Conservation (phyloP, 805 yeast species). For the Lachancea cidri region DNA sequence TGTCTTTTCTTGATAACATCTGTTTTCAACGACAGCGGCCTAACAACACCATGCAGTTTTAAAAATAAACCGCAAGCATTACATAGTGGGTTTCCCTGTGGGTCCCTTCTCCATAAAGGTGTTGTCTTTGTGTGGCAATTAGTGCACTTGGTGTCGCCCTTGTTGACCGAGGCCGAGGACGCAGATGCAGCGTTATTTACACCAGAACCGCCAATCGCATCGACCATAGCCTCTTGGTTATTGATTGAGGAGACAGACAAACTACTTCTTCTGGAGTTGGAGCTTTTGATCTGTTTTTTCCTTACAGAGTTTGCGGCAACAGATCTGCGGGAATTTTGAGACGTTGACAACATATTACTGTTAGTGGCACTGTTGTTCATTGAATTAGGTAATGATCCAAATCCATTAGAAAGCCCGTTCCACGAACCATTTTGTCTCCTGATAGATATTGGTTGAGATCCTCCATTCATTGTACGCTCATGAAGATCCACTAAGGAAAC, state of each 20-base stretch:
- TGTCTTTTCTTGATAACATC: conserved; percentile 90
- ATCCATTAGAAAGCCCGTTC: conserved; percentile 2
- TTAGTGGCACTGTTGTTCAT: conserved; percentile 3
- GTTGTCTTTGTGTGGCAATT: conserved; percentile 88
- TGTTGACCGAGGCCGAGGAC: conserved; percentile 4
- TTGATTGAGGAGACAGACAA: conserved; percentile 4
- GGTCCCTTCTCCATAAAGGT: conserved; percentile 90
- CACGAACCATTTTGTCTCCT: conserved; percentile 8
- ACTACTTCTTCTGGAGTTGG: conserved; percentile 10
- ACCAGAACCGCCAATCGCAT: conserved; percentile 1
- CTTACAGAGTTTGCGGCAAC: conserved; percentile 8
- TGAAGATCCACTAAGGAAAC: conserved; percentile 10
- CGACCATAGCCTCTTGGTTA: conserved; percentile 1
- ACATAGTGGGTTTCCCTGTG: conserved; percentile 85
- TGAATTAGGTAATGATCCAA: conserved; percentile 6
- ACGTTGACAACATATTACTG: conserved; percentile 6
- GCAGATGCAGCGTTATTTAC: conserved; percentile 2
- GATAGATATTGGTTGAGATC: conserved; percentile 9
- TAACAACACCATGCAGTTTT: conserved; percentile 85
- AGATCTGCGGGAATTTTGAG: conserved; percentile 8
- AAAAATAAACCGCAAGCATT: conserved; percentile 93
- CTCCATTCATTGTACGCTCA: conserved; percentile 1
- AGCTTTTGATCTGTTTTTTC: conserved; percentile 9
- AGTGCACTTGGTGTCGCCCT: conserved; percentile 49
- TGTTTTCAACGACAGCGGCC: conserved; percentile 85